These are phyloP conservation scores for Saposhnikovia divaricata DNA, from an alignment of 129 eudicot species.

Conservation along the genomic window DNA sequence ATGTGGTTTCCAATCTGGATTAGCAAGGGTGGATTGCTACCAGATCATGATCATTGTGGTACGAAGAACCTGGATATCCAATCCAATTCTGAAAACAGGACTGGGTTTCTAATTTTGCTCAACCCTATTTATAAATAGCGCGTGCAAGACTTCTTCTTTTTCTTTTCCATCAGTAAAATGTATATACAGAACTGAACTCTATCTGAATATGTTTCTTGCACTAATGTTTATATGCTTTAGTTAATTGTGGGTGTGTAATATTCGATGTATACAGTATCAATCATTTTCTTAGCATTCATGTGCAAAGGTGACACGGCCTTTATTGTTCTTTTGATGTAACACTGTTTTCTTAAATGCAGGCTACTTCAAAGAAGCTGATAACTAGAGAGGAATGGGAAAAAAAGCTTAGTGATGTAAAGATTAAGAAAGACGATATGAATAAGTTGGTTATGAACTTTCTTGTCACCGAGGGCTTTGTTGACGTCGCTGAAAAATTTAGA, in stretches of 20 bases:
- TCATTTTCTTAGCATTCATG: not conserved
- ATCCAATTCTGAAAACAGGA: not conserved
- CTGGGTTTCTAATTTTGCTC: not conserved
- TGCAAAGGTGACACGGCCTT: not conserved
- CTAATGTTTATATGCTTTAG: not conserved
- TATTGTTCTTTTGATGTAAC: not conserved
- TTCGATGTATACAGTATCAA: not conserved
- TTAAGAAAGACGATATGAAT: slow-evolving; percentile 90
- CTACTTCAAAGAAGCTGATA: slow-evolving; percentile 75
- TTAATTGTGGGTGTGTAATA: not conserved
- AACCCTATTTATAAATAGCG: not conserved
- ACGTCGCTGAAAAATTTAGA: slow-evolving; percentile 93
- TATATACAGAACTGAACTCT: not conserved
- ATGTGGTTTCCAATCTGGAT: not conserved
- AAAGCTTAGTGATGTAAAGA: slow-evolving; percentile 75
- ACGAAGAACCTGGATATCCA: not conserved
- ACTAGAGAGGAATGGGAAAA: slow-evolving; percentile 97
- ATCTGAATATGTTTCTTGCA: not conserved
- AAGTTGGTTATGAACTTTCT: slow-evolving; percentile 95
- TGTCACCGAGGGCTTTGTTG: slow-evolving; percentile 95
- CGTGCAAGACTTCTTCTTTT: not conserved
- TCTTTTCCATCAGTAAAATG: not conserved
- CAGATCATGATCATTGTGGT: not conserved
- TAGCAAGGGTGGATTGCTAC: not conserved
- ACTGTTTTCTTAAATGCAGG: slow-evolving; percentile 26